Conservation (phyloP, 2,329 filamentous ascomycete species). For the Ceratocystis eucalypticola region DNA sequence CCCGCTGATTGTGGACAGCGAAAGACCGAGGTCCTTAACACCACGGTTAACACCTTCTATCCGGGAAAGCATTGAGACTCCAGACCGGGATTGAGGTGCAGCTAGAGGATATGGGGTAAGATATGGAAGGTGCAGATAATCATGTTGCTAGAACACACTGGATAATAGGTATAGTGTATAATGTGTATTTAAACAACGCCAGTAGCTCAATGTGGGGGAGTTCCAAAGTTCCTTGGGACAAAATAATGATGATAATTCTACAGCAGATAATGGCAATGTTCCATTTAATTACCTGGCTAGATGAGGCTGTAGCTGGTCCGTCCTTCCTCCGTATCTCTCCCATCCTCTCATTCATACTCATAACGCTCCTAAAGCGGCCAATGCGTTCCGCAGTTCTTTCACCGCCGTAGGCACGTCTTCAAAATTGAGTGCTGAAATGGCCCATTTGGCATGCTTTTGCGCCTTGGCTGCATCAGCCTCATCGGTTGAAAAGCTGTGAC, state of each 20-base stretch:
- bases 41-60: conserved; percentile 37
- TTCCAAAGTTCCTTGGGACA: background rate
- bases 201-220: background rate
- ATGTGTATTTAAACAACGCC: background rate
- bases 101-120: background rate
- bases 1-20: background rate
- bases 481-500: conserved; percentile 16
- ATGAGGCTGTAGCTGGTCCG: background rate
- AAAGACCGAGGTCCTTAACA: background rate
- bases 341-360: conserved; percentile 27
- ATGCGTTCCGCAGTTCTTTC: conserved; percentile 63
- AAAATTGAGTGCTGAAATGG: conserved; percentile 91
- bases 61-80: conserved; percentile 39
- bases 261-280: background rate
- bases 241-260: background rate
- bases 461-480: conserved; percentile 57
- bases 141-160: background rate
- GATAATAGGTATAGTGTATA: background rate
- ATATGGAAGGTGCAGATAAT: background rate
- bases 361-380: conserved; percentile 52
- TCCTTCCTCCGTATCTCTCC: background rate
- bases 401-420: conserved; percentile 88
- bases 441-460: conserved; percentile 94
- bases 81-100: conserved; percentile 57
- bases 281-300: background rate